Base-by-base conservation (phyloP, 306 rosid species). In the Vachellia collinsii region DNA sequence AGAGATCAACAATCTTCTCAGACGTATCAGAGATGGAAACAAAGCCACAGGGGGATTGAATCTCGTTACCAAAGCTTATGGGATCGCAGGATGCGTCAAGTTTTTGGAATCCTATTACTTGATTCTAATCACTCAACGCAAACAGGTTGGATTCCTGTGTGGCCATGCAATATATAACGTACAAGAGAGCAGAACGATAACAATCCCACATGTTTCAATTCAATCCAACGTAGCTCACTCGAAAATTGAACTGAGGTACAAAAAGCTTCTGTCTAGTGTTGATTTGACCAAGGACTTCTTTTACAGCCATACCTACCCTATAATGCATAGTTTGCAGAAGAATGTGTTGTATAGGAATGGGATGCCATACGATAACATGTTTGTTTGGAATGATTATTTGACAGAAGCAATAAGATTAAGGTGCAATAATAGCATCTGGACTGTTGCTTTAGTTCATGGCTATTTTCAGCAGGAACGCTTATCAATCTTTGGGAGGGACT, bases 211-310 rank as follows among this genome's bases (percentile, higher is more conserved):
- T 62, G 86, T 82, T 70, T 80, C 97, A 1, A 86, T 95, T 80
- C 99, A 95, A 82, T 88, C 94, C 16, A 98, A 95, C 81, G 51
- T 90, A 48, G 94, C 99, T 22, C 96, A 89, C 84, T 91, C 99
- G 39, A 95, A 93, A 87, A 85, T 96, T 5, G 99, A 95, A 89
- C 81, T 79, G 86, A 90, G 99, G 92, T 95, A 95, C 93, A 93
- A 86, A 74, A 95, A 90, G 82, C 99, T 95, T 76, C 72, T 95
- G 63, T 91, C 94, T 23, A 95, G 96, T 86, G 93, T 95, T 42
- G 98, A 95, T 79, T 87, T 95, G 90, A 95, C 98, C 58, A 95
- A 91, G 86, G 99, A 95, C 77, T 95, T 95, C 87, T 95, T 90
- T 97, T 95, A 77, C 80, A 93, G 99, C 81, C 93, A 95, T 75